Base-by-base conservation (phyloP, 768 basidiomycete species). In the Serendipita sp. region DNA sequence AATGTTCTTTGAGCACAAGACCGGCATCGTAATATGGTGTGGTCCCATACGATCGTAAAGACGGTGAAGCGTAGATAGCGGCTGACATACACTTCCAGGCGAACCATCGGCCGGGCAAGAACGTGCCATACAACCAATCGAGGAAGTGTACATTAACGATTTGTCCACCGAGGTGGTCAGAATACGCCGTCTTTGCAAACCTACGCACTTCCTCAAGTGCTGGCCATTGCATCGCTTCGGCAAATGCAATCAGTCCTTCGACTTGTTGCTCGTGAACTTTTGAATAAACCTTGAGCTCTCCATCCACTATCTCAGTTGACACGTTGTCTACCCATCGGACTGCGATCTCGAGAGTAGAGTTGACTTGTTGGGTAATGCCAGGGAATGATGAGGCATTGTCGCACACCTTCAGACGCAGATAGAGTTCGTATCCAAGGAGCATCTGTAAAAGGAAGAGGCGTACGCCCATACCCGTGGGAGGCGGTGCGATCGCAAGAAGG, bases 91-190 rank as follows among this genome's bases (percentile, higher is more conserved):
- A 43, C 33, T 62, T 62, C 38, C 34, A 62, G 14, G 62, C 34
- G 28, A 62, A 62, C 62, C 62, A 62, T 62, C 43, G 34, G 7
- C 62, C 62, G n/a, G 62, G 62, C 20, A 62, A 50, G 45, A n/a
- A 33, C n/a, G 43, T 53, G 17, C 62, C 62, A 62, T 43, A 62
- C 11, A 62, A 30, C 62, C 62, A 62, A 26, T 62, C 62, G 24
- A 43, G 62, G 43, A 62, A 44, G 26, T 62, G 62, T 9, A 56
- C 43, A 45, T 62, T 45, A 50, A 62, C 43, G n/a, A 53, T 62
- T 24, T 45, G 22, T 17, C 62, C 62, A 26, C 33, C 33, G n/a
- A 31, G 20, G 28, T 43, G 51, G 38, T 58, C 33, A 17, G 45
- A 20, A 31, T 62, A 62, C 16, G 43, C 62, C 24, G n/a, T 44